A percentile compares a stretch with the other conserved stretches of the same genome.
These are phyloP conservation scores for Starmera dryadoides DNA, from an alignment of 805 yeast species.

Conservation along the genomic window DNA sequence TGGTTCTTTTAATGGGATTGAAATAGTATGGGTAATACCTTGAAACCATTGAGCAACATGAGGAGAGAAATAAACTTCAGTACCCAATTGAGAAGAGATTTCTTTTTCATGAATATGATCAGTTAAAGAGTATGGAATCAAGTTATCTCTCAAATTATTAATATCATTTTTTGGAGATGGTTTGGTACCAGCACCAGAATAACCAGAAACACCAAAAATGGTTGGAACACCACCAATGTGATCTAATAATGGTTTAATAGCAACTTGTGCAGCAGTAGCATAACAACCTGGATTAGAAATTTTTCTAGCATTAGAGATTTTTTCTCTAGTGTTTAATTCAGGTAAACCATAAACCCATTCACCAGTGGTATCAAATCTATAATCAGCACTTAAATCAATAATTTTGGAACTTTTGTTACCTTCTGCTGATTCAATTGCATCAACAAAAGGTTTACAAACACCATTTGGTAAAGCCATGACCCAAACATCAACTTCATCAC, in stretches of 20 bases:
- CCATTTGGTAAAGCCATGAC: constrained; percentile 99
- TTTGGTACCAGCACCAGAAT: constrained; percentile 99
- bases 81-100: constrained; percentile 73
- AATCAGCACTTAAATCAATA: constrained; percentile 92
- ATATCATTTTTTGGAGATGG: constrained; percentile 95
- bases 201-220: constrained; percentile 94
- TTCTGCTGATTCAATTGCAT: constrained; percentile 64
- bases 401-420: constrained; percentile 64
- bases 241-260: constrained; percentile 79
- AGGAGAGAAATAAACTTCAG: constrained; percentile 82
- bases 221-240: constrained; percentile 68
- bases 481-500: constrained; percentile 87
- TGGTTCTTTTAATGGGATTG: constrained; percentile 71
- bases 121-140: constrained; percentile 92
- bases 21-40: constrained; percentile 89
- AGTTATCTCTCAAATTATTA: constrained; percentile 64
- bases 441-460: constrained; percentile 84
- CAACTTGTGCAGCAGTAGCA: constrained; percentile 96
- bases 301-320: constrained; percentile 64
- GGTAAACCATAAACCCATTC: constrained; percentile 96
- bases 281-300: constrained; percentile 98
- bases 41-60: constrained; percentile 99
- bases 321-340: constrained; percentile 67
- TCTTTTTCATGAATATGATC: constrained; percentile 97
- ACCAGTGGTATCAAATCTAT: constrained; percentile 82